These are phyloP conservation scores for Schizosaccharomyces cryophilus DNA, from an alignment of 805 yeast species.

Conservation along the genomic window DNA sequence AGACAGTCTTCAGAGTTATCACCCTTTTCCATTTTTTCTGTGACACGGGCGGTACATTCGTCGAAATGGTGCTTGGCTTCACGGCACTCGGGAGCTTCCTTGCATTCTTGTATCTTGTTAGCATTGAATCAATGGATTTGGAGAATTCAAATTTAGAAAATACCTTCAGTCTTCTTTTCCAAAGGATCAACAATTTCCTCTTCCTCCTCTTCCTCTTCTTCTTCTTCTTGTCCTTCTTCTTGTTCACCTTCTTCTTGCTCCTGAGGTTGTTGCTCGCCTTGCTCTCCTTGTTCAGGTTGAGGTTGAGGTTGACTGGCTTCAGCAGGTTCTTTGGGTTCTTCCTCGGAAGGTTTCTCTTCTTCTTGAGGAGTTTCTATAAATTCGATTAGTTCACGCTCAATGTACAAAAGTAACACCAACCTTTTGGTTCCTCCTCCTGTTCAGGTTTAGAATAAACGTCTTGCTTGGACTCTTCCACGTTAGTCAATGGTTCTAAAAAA, in stretches of 20 bases:
- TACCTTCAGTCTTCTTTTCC: constrained; percentile 30
- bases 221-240: constrained; percentile 30
- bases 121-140: neutral
- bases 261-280: constrained; percentile 12
- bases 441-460: neutral
- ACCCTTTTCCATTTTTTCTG: constrained; percentile 61
- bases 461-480: neutral
- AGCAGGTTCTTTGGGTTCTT: neutral
- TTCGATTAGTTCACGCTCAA: neutral
- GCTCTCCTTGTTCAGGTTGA: constrained; percentile 6
- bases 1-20: constrained; percentile 35
- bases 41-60: constrained; percentile 88
- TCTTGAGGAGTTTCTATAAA: neutral
- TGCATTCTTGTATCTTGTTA: constrained; percentile 25
- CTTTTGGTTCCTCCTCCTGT: neutral
- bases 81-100: constrained; percentile 39
- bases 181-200: constrained; percentile 44
- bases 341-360: neutral
- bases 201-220: constrained; percentile 41
- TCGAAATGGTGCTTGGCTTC: constrained; percentile 67
- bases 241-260: constrained; percentile 12
- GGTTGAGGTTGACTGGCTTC: neutral
- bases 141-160: constrained; percentile 4
- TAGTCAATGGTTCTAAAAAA: neutral
- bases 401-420: neutral